phyloP scores from a whole-genome alignment of 2,329 filamentous ascomycete genomes.

The Ophiostoma perfectum region DNA sequence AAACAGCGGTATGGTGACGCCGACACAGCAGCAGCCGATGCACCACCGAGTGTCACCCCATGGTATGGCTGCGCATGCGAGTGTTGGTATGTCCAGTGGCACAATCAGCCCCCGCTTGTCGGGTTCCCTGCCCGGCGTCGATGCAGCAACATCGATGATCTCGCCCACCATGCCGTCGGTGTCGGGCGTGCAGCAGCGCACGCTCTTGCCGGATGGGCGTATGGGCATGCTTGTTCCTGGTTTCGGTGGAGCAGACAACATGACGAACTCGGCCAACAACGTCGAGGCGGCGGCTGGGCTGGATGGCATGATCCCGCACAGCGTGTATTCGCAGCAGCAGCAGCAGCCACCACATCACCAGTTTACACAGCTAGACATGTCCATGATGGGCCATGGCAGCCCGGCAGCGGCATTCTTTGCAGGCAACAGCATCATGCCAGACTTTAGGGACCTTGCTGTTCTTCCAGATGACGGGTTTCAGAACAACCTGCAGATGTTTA shows the following conservation, averaged over 20 bases:
- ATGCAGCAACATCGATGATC: background rate
- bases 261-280: background rate
- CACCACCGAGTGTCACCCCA: background rate
- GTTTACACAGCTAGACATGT: background rate
- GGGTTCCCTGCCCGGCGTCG: background rate
- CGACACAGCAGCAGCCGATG: constrained; percentile 1
- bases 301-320: constrained; percentile 14
- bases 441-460: background rate
- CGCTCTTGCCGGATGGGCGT: constrained; percentile 8
- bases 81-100: background rate
- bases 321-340: constrained; percentile 2
- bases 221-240: constrained; percentile 8
- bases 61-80: background rate
- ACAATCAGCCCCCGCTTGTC: constrained; percentile 1
- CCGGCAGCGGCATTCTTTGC: constrained; percentile 14
- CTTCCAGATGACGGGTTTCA: constrained; percentile 42
- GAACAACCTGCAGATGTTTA: constrained; percentile 41
- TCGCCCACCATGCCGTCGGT: background rate
- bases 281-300: constrained; percentile 11
- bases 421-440: constrained; percentile 8
- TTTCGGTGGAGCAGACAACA: background rate
- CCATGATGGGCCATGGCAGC: constrained; percentile 12
- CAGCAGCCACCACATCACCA: background rate
- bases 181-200: background rate
- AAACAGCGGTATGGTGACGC: constrained; percentile 13